Evolutionary conservation across 2,329 filamentous ascomycete species (phyloP).

Genomic region (Dothideomycetes sp.): DNA sequence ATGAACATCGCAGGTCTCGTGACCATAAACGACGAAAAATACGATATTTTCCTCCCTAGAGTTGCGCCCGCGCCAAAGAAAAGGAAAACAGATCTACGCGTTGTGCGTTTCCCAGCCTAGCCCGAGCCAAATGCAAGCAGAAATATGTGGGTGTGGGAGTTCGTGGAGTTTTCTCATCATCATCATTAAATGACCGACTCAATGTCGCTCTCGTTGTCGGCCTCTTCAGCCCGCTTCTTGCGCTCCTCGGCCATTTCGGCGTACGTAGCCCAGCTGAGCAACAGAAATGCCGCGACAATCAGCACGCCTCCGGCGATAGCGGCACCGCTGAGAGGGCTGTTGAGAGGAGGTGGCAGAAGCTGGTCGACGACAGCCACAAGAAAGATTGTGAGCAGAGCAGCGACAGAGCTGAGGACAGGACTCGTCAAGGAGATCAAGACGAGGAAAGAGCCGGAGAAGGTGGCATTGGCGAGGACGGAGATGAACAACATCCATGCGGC

Average conservation of each 20-base stretch:
- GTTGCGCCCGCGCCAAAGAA: no score
- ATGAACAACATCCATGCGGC: slow-evolving; percentile 71
- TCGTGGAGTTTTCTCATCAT: no score
- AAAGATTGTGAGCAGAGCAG: slow-evolving; percentile 91
- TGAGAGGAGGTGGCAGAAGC: slow-evolving; percentile 57
- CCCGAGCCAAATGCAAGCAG: no score
- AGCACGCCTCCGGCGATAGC: slow-evolving; percentile 73
- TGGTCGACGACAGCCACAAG: slow-evolving; percentile 89
- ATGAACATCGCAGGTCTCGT: no score
- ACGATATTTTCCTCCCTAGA: no score
- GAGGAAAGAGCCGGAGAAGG: slow-evolving; percentile 85
- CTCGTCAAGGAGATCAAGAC: slow-evolving; percentile 87
- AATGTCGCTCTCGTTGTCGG: slow-evolving; percentile 30
- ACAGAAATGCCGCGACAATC: slow-evolving; percentile 79
- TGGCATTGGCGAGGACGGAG: slow-evolving; percentile 76
- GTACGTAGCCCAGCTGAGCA: slow-evolving; percentile 86
- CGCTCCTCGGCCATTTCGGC: slow-evolving; percentile 83
- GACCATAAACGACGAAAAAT: no score
- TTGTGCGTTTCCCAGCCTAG: no score
- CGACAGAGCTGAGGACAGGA: slow-evolving; percentile 76
- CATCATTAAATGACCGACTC: slow-evolving; percentile 21
- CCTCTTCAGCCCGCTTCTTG: slow-evolving; percentile 41
- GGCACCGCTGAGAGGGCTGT: slow-evolving; percentile 60
- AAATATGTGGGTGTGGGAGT: no score
- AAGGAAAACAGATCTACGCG: no score